phyloP scores from a whole-genome alignment of 192 early-diverging fungal genomes.

The Podila epicladia region DNA sequence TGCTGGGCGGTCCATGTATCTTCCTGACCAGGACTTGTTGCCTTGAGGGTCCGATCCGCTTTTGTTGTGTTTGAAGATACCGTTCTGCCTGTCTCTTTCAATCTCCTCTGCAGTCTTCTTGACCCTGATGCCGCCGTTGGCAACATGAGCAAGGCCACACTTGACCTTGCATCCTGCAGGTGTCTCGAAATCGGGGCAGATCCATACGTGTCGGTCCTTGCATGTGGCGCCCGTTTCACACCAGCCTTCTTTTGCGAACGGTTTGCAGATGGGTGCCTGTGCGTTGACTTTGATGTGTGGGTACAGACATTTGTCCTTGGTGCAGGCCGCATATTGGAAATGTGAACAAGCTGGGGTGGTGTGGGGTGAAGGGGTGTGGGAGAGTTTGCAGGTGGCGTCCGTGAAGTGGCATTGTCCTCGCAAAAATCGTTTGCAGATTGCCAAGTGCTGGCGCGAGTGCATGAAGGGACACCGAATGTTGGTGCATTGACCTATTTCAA shows the following conservation, averaged over 20 bases:
- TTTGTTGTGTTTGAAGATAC: neutral
- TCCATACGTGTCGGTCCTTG: constrained; percentile 69
- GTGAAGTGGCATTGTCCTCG: constrained; percentile 56
- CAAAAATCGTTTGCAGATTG: constrained; percentile 62
- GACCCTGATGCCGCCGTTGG: constrained; percentile 20
- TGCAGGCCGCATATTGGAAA: constrained; percentile 71
- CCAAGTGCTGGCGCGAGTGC: constrained; percentile 59
- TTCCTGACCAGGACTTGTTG: neutral
- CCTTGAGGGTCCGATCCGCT: neutral
- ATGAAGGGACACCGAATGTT: constrained; percentile 51
- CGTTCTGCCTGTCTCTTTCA: constrained; percentile 17
- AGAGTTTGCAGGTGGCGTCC: constrained; percentile 51
- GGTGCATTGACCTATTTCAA: constrained; percentile 49
- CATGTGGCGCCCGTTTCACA: constrained; percentile 67
- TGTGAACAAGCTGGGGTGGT: constrained; percentile 70
- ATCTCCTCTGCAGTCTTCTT: constrained; percentile 24
- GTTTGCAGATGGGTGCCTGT: constrained; percentile 69
- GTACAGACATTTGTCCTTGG: constrained; percentile 63
- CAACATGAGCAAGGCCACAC: constrained; percentile 71
- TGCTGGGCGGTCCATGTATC: neutral
- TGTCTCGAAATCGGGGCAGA: constrained; percentile 76
- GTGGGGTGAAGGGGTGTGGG: constrained; percentile 65
- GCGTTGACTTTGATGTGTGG: constrained; percentile 65
- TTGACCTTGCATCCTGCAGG: constrained; percentile 65
- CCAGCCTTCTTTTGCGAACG: constrained; percentile 70